Base-by-base conservation (phyloP, 129 eudicot species). In the Saposhnikovia divaricata region DNA sequence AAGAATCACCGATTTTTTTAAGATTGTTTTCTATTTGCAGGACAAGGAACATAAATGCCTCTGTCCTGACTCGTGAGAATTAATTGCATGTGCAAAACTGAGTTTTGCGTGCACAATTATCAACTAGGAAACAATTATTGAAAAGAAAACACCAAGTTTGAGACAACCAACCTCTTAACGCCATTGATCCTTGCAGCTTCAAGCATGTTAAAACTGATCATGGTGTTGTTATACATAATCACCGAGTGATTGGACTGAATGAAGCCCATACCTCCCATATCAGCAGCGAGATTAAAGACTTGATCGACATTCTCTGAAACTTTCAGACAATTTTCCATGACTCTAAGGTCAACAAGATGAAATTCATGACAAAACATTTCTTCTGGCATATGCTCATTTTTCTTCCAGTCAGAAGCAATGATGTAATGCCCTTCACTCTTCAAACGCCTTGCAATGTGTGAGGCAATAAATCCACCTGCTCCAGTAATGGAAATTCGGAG, bases 211-310 rank as follows among this genome's bases (percentile, higher is more conserved):
- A 95, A 95, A 85, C 98, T 95, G 74, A 95, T 95, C 98, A 95
- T 95, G 0, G 98, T 95, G 75, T 92, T 95, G 88, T 95, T 95
- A 59, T 95, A 95, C 96, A 95, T 90, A 72, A 95, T 95, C 70
- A 95, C 96, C 4, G 99, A 96, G 87, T 96, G 99, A 82, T 96
- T 96, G 9, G 98, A 96, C 89, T 96, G 99, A 81, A 92, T 96
- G 87, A 96, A 96, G 5, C 99, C 99, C 99, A 96, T 96, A 45
- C 99, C 99, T 75, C 99, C 99, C 99, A 96, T 96, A 84, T 96
- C 98, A 80, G 99, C 99, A 81, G 99, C 99, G 66, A 96, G 88
- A 81, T 96, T 96, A 79, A 96, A 96, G 15, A 96, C 99, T 81
- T 96, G 99, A 83, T 96, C 96, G 70, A 96, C 96, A 27, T 85